Percentiles rank a stretch among this genome's conserved stretches.
These are phyloP conservation scores for Pontederia crassipes DNA, from an alignment of 176 grass and related monocot genomes.

Conservation along the genomic window DNA sequence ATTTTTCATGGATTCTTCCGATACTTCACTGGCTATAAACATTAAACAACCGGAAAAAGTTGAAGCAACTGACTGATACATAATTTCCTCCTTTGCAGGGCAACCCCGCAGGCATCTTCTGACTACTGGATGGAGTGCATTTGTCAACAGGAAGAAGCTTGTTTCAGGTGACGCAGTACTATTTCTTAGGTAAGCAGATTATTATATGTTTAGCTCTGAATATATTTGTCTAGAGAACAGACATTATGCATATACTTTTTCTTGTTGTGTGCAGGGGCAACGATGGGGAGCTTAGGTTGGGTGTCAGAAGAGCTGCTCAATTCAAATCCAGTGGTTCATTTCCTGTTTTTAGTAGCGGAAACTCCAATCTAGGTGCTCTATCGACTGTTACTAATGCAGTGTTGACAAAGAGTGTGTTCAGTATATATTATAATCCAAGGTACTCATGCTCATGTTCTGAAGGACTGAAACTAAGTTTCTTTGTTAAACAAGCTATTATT, in stretches of 20 bases:
- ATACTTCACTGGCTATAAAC: no score
- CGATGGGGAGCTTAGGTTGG: conserved; percentile 71
- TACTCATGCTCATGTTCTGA: not conserved
- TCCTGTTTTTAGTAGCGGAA: conserved; percentile 28
- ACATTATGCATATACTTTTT: not conserved
- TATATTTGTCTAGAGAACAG: not conserved
- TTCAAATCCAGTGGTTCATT: conserved; percentile 29
- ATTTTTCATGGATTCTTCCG: no score
- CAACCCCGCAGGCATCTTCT: conserved; percentile 95
- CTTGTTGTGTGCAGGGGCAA: conserved; percentile 39
- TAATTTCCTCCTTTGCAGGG: conserved; percentile 32
- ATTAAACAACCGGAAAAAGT: no score
- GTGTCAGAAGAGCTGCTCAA: conserved; percentile 56
- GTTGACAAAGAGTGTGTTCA: conserved; percentile 39
- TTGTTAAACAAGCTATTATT: no score
- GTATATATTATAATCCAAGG: conserved; percentile 81
- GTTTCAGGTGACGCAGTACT: conserved; percentile 82
- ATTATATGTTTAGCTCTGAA: conserved; percentile 10
- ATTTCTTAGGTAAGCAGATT: conserved; percentile 55
- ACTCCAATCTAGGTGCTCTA: conserved; percentile 27
- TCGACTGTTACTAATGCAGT: conserved; percentile 46
- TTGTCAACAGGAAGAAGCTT: conserved; percentile 97
- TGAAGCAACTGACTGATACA: not conserved
- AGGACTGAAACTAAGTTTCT: no score
- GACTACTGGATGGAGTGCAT: conserved; percentile 97